phyloP scores from a whole-genome alignment of 140 eudicot genomes.

The Flaveria floridana region DNA sequence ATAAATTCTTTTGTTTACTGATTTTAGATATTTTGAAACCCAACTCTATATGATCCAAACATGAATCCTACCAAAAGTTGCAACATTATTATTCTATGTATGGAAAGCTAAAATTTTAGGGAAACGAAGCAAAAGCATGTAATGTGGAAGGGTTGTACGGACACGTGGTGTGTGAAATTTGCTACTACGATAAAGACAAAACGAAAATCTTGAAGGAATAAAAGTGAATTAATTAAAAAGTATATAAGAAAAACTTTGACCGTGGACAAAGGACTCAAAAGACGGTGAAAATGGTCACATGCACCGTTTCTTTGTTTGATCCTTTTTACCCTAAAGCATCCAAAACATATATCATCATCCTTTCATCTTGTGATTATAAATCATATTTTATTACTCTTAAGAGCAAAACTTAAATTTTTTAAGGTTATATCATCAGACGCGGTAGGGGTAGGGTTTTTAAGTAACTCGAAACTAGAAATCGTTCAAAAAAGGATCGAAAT shows the following conservation, averaged over 20 bases:
- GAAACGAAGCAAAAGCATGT: slow-evolving; percentile 29
- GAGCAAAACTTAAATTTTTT: no score
- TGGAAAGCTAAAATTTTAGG: slow-evolving; percentile 18
- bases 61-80: not conserved
- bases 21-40: not conserved
- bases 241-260: slow-evolving; percentile 7
- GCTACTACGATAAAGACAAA: slow-evolving; percentile 17
- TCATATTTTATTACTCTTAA: no score
- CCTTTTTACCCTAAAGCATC: not conserved
- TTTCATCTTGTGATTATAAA: not conserved
- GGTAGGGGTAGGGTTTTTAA: no score
- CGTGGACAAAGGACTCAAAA: slow-evolving; percentile 31
- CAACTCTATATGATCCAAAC: not conserved
- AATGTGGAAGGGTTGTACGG: slow-evolving; percentile 30
- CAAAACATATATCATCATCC: not conserved
- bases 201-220: slow-evolving; percentile 16
- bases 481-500: no score
- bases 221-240: not conserved
- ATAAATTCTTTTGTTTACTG: not conserved
- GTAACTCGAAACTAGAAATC: no score
- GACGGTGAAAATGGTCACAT: slow-evolving; percentile 26
- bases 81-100: slow-evolving; percentile 9
- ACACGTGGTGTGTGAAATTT: slow-evolving; percentile 26
- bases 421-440: no score
- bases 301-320: not conserved